A percentile compares a stretch with the other conserved stretches of the same genome.
phyloP scores from a whole-genome alignment of 108 stramenopile genomes.

The Pseudonitzschia delicatissima region DNA sequence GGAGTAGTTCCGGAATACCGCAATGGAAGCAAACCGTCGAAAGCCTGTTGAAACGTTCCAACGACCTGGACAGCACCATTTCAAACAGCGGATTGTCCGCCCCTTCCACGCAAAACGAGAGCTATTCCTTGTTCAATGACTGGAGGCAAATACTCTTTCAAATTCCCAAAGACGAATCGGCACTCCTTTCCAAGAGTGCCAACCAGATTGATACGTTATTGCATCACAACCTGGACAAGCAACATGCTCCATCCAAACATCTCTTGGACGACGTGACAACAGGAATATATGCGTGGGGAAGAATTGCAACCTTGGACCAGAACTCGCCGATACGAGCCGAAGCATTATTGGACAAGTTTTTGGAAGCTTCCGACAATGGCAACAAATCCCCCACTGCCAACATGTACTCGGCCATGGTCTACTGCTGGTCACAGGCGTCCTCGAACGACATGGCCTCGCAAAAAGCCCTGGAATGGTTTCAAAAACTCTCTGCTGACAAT shows the following conservation, averaged over 20 bases:
- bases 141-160: slow-evolving; percentile 10
- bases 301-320: not conserved
- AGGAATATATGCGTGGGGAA: slow-evolving; percentile 18
- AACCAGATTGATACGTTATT: not conserved
- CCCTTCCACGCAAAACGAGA: not conserved
- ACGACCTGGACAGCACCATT: not conserved
- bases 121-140: not conserved
- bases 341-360: not conserved
- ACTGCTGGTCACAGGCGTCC: slow-evolving; percentile 14
- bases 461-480: slow-evolving; percentile 9
- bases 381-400: not conserved
- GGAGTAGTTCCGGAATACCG: not conserved
- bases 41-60: not conserved
- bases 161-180: slow-evolving; percentile 2
- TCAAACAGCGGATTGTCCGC: not conserved
- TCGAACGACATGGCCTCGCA: not conserved
- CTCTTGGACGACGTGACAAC: slow-evolving; percentile 3
- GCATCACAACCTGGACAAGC: not conserved
- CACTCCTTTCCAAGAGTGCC: not conserved
- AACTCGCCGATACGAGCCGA: slow-evolving; percentile 2
- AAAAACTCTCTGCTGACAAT: not conserved
- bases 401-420: slow-evolving; percentile 11
- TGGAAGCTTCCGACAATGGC: not conserved
- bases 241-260: not conserved
- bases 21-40: not conserved